Evolutionary conservation across 805 yeast genomes (phyloP).

Genomic region (Zygotorulaspora chibaensis): DNA sequence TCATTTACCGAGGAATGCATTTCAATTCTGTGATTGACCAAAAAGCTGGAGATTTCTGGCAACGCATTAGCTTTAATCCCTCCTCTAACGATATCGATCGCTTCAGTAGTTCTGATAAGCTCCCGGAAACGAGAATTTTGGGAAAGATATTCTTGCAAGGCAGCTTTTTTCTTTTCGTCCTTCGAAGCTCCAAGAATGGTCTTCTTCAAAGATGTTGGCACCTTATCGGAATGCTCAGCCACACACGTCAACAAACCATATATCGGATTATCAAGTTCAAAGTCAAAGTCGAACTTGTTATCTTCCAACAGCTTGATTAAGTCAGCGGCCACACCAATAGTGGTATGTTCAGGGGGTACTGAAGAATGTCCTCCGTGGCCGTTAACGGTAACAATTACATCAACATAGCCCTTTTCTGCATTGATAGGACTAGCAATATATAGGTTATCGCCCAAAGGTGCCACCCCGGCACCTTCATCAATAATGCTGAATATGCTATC

Average conservation of each 20-base stretch:
- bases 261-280: constrained; percentile 53
- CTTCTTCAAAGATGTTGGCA: constrained; percentile 22
- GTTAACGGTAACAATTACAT: constrained; percentile 45
- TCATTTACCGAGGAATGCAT: constrained; percentile 48
- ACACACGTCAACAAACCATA: constrained; percentile 53
- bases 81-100: constrained; percentile 62
- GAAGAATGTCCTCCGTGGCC: constrained; percentile 81
- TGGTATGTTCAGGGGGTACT: constrained; percentile 75
- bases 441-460: constrained; percentile 39
- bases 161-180: constrained; percentile 35
- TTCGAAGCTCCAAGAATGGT: constrained; percentile 35
- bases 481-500: constrained; percentile 57
- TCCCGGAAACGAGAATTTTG: constrained; percentile 29
- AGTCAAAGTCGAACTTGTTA: constrained; percentile 41
- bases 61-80: constrained; percentile 75
- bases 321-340: constrained; percentile 68
- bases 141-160: constrained; percentile 30
- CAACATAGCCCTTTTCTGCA: constrained; percentile 60
- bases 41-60: constrained; percentile 56
- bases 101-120: constrained; percentile 58
- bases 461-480: constrained; percentile 59
- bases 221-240: constrained; percentile 44
- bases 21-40: constrained; percentile 62
- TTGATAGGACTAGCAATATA: constrained; percentile 52
- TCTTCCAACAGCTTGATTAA: constrained; percentile 53